A percentile compares a stretch with the other conserved stretches of the same genome.
Conservation (phyloP, 2,329 filamentous ascomycete genomes). For the Alternaria burnsii region DNA sequence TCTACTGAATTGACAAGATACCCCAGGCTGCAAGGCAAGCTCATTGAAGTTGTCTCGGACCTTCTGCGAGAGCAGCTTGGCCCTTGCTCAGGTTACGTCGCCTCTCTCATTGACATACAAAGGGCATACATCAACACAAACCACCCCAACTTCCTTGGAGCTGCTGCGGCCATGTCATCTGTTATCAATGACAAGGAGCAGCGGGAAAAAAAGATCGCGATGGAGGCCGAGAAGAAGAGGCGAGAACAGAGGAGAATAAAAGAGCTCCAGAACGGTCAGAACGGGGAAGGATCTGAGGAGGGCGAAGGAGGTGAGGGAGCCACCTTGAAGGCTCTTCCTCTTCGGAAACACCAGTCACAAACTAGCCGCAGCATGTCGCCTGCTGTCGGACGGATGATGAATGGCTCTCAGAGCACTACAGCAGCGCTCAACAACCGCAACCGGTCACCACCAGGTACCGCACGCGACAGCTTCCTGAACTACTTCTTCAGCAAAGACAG, state of each 20-base stretch:
- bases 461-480: constrained; percentile 92
- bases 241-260: constrained; percentile 84
- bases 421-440: constrained; percentile 71
- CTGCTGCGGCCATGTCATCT: constrained; percentile 95
- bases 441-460: constrained; percentile 66
- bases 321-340: constrained; percentile 63
- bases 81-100: constrained; percentile 88
- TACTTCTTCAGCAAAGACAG: constrained; percentile 99
- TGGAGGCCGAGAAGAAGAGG: constrained; percentile 85
- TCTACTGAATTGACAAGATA: constrained; percentile 92
- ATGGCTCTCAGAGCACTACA: constrained; percentile 65
- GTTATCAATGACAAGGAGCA: constrained; percentile 96
- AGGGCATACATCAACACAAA: constrained; percentile 99
- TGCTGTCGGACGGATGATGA: constrained; percentile 70
- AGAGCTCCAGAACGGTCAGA: constrained; percentile 72
- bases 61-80: constrained; percentile 90
- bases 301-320: constrained; percentile 67
- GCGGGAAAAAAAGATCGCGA: constrained; percentile 81
- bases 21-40: constrained; percentile 90
- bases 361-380: constrained; percentile 83
- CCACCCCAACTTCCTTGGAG: constrained; percentile 97
- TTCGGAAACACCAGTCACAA: constrained; percentile 69
- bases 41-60: constrained; percentile 98
- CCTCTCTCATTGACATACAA: constrained; percentile 96
- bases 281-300: constrained; percentile 68